A percentile compares a stretch with the other conserved stretches of the same genome.
These are phyloP conservation scores for Trichocomaceae sp. DNA, from an alignment of 2,329 filamentous ascomycete species.

Conservation along the genomic window DNA sequence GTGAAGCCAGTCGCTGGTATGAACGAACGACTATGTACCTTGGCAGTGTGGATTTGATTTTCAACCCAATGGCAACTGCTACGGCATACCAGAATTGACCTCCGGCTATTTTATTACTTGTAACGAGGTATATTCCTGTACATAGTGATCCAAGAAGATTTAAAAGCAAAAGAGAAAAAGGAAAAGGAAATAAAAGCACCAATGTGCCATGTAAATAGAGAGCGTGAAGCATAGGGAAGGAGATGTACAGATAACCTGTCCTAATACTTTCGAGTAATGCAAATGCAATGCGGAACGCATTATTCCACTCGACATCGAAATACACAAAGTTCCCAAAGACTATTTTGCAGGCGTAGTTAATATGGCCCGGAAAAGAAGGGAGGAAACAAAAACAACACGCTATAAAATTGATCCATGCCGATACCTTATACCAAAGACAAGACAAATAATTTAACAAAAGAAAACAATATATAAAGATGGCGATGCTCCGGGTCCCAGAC, in stretches of 20 bases:
- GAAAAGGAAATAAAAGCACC: background rate
- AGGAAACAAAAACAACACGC: background rate
- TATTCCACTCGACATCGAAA: background rate
- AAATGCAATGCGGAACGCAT: background rate
- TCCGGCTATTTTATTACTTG: background rate
- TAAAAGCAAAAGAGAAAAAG: background rate
- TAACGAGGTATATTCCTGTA: background rate
- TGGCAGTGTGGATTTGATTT: background rate
- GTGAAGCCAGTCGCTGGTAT: background rate
- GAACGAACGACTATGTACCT: too few relatives aligned
- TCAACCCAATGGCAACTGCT: background rate
- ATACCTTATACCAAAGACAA: slow-evolving; percentile 1
- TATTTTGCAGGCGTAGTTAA: background rate
- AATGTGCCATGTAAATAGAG: background rate
- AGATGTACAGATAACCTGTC: slow-evolving; percentile 4
- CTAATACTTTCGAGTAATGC: background rate
- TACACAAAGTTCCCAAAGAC: background rate
- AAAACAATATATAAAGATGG: background rate
- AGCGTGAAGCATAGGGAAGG: slow-evolving; percentile 1
- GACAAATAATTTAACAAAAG: slow-evolving; percentile 1
- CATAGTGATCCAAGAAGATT: background rate
- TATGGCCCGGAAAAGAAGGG: too few relatives aligned
- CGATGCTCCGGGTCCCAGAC: background rate
- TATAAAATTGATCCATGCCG: background rate
- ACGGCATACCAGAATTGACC: background rate